Base-by-base conservation (phyloP, 83 land plant species). In the Thuja plicata region DNA sequence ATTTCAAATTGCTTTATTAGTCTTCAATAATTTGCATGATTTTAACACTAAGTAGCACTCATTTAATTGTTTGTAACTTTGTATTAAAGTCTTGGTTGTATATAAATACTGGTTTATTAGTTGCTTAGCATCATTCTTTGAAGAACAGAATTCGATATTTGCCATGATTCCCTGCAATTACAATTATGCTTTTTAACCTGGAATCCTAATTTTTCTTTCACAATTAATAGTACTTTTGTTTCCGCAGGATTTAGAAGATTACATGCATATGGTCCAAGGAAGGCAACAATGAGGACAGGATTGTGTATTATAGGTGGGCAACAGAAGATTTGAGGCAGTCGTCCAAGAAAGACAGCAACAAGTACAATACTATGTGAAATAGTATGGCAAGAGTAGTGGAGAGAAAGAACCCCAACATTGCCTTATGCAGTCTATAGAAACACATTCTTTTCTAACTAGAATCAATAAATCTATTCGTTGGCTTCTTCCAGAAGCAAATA, bases 381-480 rank as follows among this genome's bases (percentile, higher is more conserved):
- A 66, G 73, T 66, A 27, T 66, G 73, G 32, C 73, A 66, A 66
- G 30, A 3, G 40, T 35, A 76, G 30, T 34, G 15, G n/a, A 12
- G 50, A 27, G 43, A 46, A n/a, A 83, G 55, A 45, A 83, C 50
- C 27, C 54, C 55, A 4, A 83, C 30, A 46, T 83, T n/a, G 30
- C 54, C 55, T 46, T 46, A 45, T n/a, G 55, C 48, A 46, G 48
- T 45, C 85, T n/a, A 0, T 83, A n/a, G 55, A 83, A 46, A 30
- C 55, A 83, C 50, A 83, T 83, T 83, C 85, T 83, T 83, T 83
- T 83, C 12, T 11, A 10, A 45, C 15, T 83, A 83, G 55, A 30
- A 83, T 83, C 85, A 83, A 83, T 83, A 83, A 83, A 48, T 27
- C 16, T 83, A 83, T 83, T 83, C 85, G 46, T 83, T 83, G 85